Conservation (phyloP, 768 basidiomycete genomes). For the Naganishia antarctica region DNA sequence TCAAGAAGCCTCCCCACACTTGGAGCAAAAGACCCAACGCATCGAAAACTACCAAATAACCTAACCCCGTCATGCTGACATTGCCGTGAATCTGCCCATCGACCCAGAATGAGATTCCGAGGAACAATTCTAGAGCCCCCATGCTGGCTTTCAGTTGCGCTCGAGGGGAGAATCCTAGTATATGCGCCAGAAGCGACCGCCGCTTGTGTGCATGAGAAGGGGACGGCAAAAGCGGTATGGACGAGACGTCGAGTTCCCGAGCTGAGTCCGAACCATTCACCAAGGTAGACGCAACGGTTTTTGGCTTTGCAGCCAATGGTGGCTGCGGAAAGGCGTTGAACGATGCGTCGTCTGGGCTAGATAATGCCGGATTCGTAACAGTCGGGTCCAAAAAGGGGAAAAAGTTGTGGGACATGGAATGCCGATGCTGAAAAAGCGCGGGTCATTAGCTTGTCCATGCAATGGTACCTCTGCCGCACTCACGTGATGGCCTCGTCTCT, state of each 20-base stretch:
- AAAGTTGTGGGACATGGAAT: slow-evolving; percentile 88
- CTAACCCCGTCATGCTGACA: slow-evolving; percentile 78
- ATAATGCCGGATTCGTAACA: slow-evolving; percentile 39
- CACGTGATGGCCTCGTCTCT: slow-evolving; percentile 48
- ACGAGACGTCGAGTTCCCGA: slow-evolving; percentile 13
- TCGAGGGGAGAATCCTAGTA: slow-evolving; percentile 32
- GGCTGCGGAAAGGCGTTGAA: slow-evolving; percentile 1
- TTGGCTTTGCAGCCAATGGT: slow-evolving; percentile 32
- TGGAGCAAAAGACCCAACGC: slow-evolving; percentile 68
- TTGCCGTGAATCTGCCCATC: slow-evolving; percentile 82
- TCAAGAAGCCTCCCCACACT: slow-evolving; percentile 36
- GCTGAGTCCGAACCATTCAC: slow-evolving; percentile 14
- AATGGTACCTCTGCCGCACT: background rate
- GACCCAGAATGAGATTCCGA: slow-evolving; percentile 68
- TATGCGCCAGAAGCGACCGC: slow-evolving; percentile 25
- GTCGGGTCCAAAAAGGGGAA: slow-evolving; percentile 87
- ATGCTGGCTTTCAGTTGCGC: slow-evolving; percentile 38
- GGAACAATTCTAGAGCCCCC: slow-evolving; percentile 46
- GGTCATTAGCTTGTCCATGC: slow-evolving; percentile 6
- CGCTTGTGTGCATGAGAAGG: slow-evolving; percentile 14
- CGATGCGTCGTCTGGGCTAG: slow-evolving; percentile 7
- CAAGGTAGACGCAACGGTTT: slow-evolving; percentile 38
- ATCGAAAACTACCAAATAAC: slow-evolving; percentile 96
- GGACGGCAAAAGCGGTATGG: slow-evolving; percentile 31
- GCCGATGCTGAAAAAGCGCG: slow-evolving; percentile 65